Conservation (phyloP, 2,329 filamentous ascomycete species). For the Phialophora macrospora region DNA sequence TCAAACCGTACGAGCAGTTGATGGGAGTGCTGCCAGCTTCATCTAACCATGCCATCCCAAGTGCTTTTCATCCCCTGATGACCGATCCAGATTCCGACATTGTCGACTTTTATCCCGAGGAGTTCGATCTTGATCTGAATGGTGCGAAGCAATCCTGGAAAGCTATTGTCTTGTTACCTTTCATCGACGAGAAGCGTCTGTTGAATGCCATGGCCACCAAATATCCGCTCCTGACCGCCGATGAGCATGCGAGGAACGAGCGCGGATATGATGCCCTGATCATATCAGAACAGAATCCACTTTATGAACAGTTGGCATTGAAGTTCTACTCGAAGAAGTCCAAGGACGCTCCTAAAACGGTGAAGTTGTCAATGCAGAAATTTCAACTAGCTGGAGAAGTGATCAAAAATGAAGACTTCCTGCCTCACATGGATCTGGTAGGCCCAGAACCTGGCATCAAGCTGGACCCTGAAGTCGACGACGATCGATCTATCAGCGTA, state of each 20-base stretch:
- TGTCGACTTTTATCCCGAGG: conserved; percentile 95
- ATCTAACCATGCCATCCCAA: conserved; percentile 87
- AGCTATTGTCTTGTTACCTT: conserved; percentile 88
- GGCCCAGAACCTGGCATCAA: conserved; percentile 75
- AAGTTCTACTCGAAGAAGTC: conserved; percentile 94
- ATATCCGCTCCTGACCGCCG: conserved; percentile 76
- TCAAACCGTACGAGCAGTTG: conserved; percentile 91
- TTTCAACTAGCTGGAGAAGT: conserved; percentile 80
- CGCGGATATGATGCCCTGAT: conserved; percentile 81
- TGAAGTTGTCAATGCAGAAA: conserved; percentile 73
- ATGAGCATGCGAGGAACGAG: conserved; percentile 78
- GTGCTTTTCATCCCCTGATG: conserved; percentile 90
- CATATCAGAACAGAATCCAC: conserved; percentile 78
- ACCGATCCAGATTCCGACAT: conserved; percentile 84
- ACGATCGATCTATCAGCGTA: conserved; percentile 86
- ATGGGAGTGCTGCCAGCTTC: conserved; percentile 97
- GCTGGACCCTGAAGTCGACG: conserved; percentile 74
- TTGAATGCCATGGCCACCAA: conserved; percentile 80
- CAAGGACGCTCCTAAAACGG: conserved; percentile 58
- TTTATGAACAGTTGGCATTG: conserved; percentile 82
- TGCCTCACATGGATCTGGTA: conserved; percentile 79
- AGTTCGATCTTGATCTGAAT: conserved; percentile 91
- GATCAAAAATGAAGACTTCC: conserved; percentile 79
- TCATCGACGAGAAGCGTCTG: conserved; percentile 90
- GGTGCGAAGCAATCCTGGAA: conserved; percentile 99